Base-by-base conservation (phyloP, 208 protist species). In the Acanthamoeba castellanii region DNA sequence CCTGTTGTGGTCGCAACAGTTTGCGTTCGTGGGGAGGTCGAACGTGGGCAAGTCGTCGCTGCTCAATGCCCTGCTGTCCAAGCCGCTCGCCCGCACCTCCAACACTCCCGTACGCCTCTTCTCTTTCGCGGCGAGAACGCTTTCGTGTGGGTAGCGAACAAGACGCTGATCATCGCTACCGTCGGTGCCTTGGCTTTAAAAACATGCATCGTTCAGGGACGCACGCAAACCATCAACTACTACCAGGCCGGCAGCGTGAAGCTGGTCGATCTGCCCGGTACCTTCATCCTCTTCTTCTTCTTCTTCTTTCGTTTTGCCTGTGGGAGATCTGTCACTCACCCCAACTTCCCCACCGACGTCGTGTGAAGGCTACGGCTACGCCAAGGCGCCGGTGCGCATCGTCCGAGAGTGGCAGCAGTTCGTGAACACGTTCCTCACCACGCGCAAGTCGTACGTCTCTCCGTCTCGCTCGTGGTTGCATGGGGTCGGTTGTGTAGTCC, bases 161-260 rank as follows among this genome's bases (percentile, higher is more conserved):
- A 2, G 2, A 68, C 50, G 9, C 14, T 55, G 50, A 57, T 18
- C 22, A 57, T 2, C 78, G 32, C 25, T 52, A 18, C 11, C 57
- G 16, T 20, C 50, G 20, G 20, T 11, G 37, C 37, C 37, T 42
- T 42, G 37, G 37, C 37, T 42, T 42, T 42, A n/a, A n/a, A 42
- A 4, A 1, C 37, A 4, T 42, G 2, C 37, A 42, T 42, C 37
- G 3, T 42, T 18, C 55, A 94, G 89, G 89, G 89, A 84, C 89
- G 89, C 14, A 94, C 89, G 34, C 89, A 94, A 61, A 94, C 89
- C n/a, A 94, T 94, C 89, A 94, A 94, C 89, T 94, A 50, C 27
- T 94, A 64, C 70, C 32, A 81, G n/a, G 70, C 70, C 16, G 89
- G 89, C 32, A 34, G 81, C 5, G 18, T 94, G 20, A n/a, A 45